phyloP scores from a whole-genome alignment of 495 filamentous ascomycete species.

The Talaromyces nanjingensis region DNA sequence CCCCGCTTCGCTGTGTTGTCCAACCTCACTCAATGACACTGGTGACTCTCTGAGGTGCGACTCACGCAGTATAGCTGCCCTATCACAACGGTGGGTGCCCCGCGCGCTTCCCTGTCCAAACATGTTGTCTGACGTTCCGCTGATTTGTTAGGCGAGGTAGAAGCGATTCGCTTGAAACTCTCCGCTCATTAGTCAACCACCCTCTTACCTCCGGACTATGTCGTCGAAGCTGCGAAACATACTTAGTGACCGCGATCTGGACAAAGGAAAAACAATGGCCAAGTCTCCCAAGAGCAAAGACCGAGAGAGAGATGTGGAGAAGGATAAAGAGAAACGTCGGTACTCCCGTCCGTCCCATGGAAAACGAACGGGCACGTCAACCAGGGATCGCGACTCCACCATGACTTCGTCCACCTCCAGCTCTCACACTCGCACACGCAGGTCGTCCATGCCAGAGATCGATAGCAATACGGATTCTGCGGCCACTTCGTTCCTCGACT shows the following conservation, averaged over 20 bases:
- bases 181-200: not conserved
- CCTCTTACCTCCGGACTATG: slow-evolving; percentile 26
- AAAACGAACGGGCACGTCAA: slow-evolving; percentile 34
- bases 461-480: slow-evolving; percentile 30
- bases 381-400: slow-evolving; percentile 42
- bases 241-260: slow-evolving; percentile 33
- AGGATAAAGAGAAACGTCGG: slow-evolving; percentile 15
- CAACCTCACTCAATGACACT: not conserved
- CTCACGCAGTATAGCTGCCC: not conserved
- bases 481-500: slow-evolving; percentile 41
- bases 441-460: slow-evolving; percentile 45
- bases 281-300: slow-evolving; percentile 29
- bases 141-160: not conserved
- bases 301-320: slow-evolving; percentile 16
- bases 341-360: slow-evolving; percentile 32
- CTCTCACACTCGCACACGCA: slow-evolving; percentile 22
- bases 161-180: not conserved
- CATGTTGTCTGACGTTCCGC: not conserved
- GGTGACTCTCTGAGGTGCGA: not conserved
- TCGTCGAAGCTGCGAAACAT: slow-evolving; percentile 30
- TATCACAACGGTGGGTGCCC: slow-evolving; percentile 1
- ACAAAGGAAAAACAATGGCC: slow-evolving; percentile 24
- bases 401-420: slow-evolving; percentile 28
- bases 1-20: slow-evolving; percentile 1
- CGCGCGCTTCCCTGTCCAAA: slow-evolving; percentile 4